phyloP scores from a whole-genome alignment of 2,329 filamentous ascomycete species.

The Ophiostoma novo-ulmi region DNA sequence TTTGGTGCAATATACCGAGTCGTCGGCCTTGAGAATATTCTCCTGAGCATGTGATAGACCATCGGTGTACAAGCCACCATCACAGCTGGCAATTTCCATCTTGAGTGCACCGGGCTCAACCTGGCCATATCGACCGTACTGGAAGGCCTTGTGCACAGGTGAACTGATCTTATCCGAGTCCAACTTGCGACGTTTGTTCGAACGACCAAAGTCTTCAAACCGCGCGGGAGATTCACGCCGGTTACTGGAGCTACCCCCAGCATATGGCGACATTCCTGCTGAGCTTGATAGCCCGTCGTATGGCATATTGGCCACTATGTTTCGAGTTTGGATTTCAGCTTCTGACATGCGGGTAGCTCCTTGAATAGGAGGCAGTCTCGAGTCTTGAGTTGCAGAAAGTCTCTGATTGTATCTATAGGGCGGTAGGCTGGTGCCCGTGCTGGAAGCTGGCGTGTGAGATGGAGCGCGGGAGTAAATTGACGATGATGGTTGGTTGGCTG shows the following conservation, averaged over 20 bases:
- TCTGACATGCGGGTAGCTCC: not conserved
- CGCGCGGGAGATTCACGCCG: constrained; percentile 21
- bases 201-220: constrained; percentile 37
- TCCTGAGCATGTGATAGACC: constrained; percentile 61
- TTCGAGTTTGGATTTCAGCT: not conserved
- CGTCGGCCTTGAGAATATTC: constrained; percentile 78
- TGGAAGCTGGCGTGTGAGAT: constrained; percentile 35
- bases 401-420: constrained; percentile 9
- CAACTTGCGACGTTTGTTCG: constrained; percentile 64
- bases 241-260: constrained; percentile 7
- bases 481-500: not conserved
- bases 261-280: constrained; percentile 15
- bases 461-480: not conserved
- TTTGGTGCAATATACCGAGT: constrained; percentile 84
- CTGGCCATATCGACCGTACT: constrained; percentile 82
- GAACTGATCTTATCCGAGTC: constrained; percentile 53
- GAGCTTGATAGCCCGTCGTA: no score
- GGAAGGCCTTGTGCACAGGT: constrained; percentile 53
- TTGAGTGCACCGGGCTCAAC: constrained; percentile 74
- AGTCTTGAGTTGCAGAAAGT: not conserved
- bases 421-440: not conserved
- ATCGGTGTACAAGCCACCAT: constrained; percentile 68
- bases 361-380: not conserved
- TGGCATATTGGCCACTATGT: no score
- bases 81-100: constrained; percentile 86